Evolutionary conservation across 345 rosid species (phyloP).

Genomic region (Rhodamnia rubescens): DNA sequence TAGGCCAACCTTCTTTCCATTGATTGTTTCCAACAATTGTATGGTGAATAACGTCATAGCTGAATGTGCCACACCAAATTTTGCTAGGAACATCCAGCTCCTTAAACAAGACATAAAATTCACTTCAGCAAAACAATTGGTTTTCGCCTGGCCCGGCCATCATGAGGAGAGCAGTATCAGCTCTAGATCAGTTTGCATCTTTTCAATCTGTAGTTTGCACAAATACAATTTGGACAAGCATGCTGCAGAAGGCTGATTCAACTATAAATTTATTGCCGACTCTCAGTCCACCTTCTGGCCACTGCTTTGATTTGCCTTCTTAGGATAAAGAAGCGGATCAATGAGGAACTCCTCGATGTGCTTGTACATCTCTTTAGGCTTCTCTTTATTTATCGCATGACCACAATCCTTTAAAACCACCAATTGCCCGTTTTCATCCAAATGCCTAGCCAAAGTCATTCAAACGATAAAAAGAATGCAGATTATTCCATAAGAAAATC

Average conservation of each 20-base stretch:
- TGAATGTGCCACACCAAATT: neutral
- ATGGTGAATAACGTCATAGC: neutral
- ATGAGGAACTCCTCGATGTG: slow-evolving; percentile 4
- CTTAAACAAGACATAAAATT: neutral
- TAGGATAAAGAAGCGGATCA: neutral
- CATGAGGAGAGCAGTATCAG: neutral
- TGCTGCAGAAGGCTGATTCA: neutral
- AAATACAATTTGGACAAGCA: neutral
- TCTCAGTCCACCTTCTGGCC: neutral
- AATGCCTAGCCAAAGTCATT: slow-evolving; percentile 1
- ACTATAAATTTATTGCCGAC: neutral
- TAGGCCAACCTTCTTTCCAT: neutral
- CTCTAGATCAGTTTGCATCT: neutral
- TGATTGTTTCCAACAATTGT: neutral
- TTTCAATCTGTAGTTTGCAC: too few relatives aligned
- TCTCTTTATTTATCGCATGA: slow-evolving; percentile 1
- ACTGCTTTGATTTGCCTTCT: neutral
- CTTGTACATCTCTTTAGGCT: slow-evolving; percentile 1
- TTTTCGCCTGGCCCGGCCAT: neutral
- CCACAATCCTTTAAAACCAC: slow-evolving; percentile 5
- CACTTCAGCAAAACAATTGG: neutral
- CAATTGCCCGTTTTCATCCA: slow-evolving; percentile 1
- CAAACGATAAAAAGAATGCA: neutral
- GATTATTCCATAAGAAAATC: neutral
- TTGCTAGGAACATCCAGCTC: neutral